These are phyloP conservation scores for Aspergillus melleus DNA, from an alignment of 2,329 filamentous ascomycete species.

Conservation along the genomic window DNA sequence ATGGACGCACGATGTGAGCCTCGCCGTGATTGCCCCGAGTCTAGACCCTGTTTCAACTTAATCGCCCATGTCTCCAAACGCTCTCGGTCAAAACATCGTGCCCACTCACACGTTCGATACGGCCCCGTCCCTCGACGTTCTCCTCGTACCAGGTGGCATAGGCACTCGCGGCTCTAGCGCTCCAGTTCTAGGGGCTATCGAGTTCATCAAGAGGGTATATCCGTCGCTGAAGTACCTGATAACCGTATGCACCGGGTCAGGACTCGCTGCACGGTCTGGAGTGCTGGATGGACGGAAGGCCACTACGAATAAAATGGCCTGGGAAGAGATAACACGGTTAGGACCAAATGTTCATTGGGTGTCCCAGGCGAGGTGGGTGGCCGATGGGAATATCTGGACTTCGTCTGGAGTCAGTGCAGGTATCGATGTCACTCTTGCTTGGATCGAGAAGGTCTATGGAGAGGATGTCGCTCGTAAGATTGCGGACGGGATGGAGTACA, in stretches of 20 bases:
- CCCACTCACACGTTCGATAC: constrained; percentile 58
- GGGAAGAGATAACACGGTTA: constrained; percentile 48
- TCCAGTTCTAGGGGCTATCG: constrained; percentile 23
- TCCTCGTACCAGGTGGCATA: constrained; percentile 65
- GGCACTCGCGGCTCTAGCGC: constrained; percentile 41
- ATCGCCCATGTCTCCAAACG: constrained; percentile 17
- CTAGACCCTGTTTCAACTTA: constrained; percentile 35
- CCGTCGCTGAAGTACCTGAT: constrained; percentile 57
- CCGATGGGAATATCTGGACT: constrained; percentile 67
- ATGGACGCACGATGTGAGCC: constrained; percentile 18
- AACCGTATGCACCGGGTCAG: constrained; percentile 67
- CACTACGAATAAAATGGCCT: constrained; percentile 68
- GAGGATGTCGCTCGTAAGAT: constrained; percentile 31
- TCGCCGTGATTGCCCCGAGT: constrained; percentile 32
- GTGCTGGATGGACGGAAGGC: constrained; percentile 61
- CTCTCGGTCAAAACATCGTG: constrained; percentile 38
- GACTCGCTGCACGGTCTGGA: constrained; percentile 59
- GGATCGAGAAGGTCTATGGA: constrained; percentile 56
- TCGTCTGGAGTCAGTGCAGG: constrained; percentile 64
- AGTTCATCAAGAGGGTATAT: constrained; percentile 49
- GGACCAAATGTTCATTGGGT: constrained; percentile 61
- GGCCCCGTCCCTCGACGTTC: constrained; percentile 57
- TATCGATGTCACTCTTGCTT: constrained; percentile 62
- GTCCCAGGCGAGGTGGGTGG: constrained; percentile 62
- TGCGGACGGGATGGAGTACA: no score